Base-by-base conservation (phyloP, 345 rosid species). In the Acer yangbiense region DNA sequence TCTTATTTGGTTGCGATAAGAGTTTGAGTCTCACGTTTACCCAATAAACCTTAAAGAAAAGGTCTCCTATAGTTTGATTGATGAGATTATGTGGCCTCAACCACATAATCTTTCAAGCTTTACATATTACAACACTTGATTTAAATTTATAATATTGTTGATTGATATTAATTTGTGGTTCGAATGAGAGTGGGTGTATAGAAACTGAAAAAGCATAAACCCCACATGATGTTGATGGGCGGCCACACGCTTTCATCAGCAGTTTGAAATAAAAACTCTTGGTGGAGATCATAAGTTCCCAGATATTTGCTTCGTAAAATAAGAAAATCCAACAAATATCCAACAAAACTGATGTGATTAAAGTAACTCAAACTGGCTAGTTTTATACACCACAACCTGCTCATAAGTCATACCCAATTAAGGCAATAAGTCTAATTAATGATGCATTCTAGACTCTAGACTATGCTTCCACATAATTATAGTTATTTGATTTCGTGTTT, bases 221-320 rank as follows among this genome's bases (percentile, higher is more conserved):
- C 72, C 78, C 5, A 52, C 14, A 41, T 73, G 78, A 78, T 80
- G 81, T 66, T 66, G 73, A 83, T 75, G 77, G 79, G 71, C 72
- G 77, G 79, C 75, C 64, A 70, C 57, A 41, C 10, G 68, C 25
- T 27, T 29, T 50, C n/a, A 79, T 50, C n/a, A 79, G 57, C 39
- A 35, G 39, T 35, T 35, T 4, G 35, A 32, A 32, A 32, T 35
- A 35, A 35, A 35, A 35, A 35, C 39, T 35, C 39, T 35, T 3
- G 39, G 39, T 35, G 71, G 77, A 12, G 41, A 46, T 50, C 70
- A 50, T 39, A n/a, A 32, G 65, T 61, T 44, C 65, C n/a, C 70
- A 60, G 81, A 74, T 80, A 80, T 80, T 80, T 76, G 3, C 9
- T 3, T 16, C 43, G 79, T 35, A 35, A 35, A 55, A 58, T 43